These are phyloP conservation scores for Aspergillus sp. DNA, from an alignment of 2,329 filamentous ascomycete species.

Conservation along the genomic window DNA sequence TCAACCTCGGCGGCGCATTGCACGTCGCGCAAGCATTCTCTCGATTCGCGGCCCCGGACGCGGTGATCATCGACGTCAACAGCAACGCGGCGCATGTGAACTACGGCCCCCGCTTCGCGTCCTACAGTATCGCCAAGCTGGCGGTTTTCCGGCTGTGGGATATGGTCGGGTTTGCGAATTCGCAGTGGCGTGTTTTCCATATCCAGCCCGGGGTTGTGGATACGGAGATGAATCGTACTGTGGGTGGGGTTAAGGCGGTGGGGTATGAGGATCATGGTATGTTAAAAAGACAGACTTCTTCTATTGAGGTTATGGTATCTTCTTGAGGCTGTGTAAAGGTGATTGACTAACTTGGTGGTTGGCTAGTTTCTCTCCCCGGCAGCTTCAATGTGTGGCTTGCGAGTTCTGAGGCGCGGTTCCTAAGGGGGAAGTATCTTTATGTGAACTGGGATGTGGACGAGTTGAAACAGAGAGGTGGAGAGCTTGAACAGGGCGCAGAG, in stretches of 20 bases:
- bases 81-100: not conserved
- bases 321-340: not conserved
- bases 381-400: slow-evolving; percentile 4
- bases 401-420: slow-evolving; percentile 6
- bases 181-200: not conserved
- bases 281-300: not conserved
- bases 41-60: not conserved
- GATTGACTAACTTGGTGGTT: not conserved
- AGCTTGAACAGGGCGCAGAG: not conserved
- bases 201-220: slow-evolving; percentile 8
- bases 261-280: slow-evolving; percentile 3
- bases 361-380: not conserved
- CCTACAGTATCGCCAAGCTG: not conserved
- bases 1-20: not conserved
- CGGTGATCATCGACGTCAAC: not conserved
- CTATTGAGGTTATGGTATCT: not conserved
- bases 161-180: not conserved
- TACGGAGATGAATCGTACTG: slow-evolving; percentile 5
- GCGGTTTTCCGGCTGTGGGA: slow-evolving; percentile 3
- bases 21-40: not conserved
- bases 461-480: not conserved
- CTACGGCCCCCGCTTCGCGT: not conserved
- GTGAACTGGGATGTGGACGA: slow-evolving; percentile 9
- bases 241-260: slow-evolving; percentile 1
- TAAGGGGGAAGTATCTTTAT: slow-evolving; percentile 5